phyloP scores from a whole-genome alignment of 257 asterid genomes.

The Avicennia marina region DNA sequence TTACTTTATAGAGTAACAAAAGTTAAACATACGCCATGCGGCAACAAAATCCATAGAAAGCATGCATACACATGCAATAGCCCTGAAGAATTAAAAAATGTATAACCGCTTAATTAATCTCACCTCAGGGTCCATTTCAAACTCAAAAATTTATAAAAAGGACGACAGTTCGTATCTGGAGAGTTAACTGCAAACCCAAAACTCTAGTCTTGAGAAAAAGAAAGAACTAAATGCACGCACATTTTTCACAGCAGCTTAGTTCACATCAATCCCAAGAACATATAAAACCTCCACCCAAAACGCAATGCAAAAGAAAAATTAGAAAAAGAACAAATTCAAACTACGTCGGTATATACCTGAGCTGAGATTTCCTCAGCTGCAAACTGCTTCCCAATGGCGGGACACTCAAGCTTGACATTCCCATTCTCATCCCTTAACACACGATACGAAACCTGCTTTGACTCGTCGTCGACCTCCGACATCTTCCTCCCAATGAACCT shows the following conservation, averaged over 20 bases:
- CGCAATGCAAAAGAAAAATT: neutral
- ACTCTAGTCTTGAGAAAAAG: neutral
- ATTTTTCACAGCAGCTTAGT: neutral
- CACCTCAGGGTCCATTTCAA: too few species aligned
- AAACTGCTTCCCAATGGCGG: constrained; percentile 64
- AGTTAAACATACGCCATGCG: too few species aligned
- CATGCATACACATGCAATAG: too few species aligned
- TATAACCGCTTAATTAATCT: too few species aligned
- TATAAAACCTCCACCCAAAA: neutral
- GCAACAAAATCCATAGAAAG: too few species aligned
- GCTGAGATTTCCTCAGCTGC: constrained; percentile 87
- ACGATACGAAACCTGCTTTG: constrained; percentile 64
- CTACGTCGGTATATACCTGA: constrained; percentile 42
- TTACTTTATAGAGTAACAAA: too few species aligned
- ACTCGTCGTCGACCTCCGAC: constrained; percentile 75
- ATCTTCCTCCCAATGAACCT: constrained; percentile 77
- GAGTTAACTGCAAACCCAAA: neutral
- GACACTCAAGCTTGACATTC: constrained; percentile 73
- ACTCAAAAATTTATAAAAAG: too few species aligned
- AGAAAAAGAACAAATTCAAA: neutral
- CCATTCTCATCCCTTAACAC: constrained; percentile 78
- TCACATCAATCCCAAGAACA: neutral
- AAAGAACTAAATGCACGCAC: neutral
- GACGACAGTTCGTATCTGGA: too few species aligned
- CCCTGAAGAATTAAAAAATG: too few species aligned